Conservation (phyloP, 2,329 filamentous ascomycete species). For the Colletotrichum navitas region DNA sequence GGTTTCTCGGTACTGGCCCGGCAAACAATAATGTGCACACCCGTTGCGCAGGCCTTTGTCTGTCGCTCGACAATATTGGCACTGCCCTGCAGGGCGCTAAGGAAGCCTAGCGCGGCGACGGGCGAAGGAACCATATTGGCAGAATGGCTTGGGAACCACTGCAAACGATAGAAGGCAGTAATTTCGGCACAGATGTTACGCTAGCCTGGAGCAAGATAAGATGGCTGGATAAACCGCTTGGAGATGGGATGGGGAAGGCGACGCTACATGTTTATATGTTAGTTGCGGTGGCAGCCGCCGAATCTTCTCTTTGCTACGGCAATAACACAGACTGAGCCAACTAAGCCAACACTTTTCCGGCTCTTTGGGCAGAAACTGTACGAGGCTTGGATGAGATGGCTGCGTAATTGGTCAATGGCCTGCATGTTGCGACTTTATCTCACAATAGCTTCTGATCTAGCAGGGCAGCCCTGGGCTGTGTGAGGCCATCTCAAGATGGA, state of each 20-base stretch:
- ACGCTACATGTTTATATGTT: constrained; percentile 31
- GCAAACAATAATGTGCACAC: constrained; percentile 56
- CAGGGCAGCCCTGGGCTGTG: constrained; percentile 3
- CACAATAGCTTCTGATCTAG: background rate
- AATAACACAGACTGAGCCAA: background rate
- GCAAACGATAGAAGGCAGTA: background rate
- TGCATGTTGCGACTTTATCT: background rate
- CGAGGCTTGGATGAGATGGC: background rate
- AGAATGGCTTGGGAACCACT: background rate
- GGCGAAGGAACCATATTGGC: constrained; percentile 34
- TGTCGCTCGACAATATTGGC: constrained; percentile 13
- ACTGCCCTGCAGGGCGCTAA: constrained; percentile 24
- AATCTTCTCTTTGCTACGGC: background rate
- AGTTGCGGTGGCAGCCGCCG: constrained; percentile 36
- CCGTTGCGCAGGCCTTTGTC: constrained; percentile 48
- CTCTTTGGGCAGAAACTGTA: constrained; percentile 18
- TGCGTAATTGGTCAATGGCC: constrained; percentile 1
- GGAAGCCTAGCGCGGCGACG: constrained; percentile 28
- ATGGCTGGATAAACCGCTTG: too few relatives aligned
- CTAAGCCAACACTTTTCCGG: background rate
- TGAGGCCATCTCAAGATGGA: constrained; percentile 20
- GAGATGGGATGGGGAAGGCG: constrained; percentile 23
- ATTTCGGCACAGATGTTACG: background rate
- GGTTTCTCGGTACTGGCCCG: constrained; percentile 53
- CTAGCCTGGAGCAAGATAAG: background rate